Conservation (phyloP, 495 filamentous ascomycete species). For the Hypoxylon fragiforme region DNA sequence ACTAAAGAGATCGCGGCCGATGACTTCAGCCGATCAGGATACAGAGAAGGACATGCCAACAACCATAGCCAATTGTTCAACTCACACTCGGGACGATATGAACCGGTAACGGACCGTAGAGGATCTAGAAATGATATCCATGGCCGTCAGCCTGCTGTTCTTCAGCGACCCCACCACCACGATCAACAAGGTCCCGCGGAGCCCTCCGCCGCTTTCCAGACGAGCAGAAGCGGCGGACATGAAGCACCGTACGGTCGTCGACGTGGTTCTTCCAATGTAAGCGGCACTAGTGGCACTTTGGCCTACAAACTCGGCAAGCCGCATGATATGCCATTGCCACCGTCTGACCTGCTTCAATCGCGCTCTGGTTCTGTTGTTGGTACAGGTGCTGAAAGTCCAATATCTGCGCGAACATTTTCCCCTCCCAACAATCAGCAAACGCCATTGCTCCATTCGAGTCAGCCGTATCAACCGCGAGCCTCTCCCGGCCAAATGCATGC, state of each 20-base stretch:
- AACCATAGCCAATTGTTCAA: slow-evolving; percentile 83
- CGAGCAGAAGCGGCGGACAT: slow-evolving; percentile 67
- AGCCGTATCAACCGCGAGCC: slow-evolving; percentile 53
- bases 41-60: slow-evolving; percentile 65
- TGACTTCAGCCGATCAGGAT: slow-evolving; percentile 81
- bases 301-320: slow-evolving; percentile 50
- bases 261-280: slow-evolving; percentile 91
- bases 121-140: slow-evolving; percentile 68
- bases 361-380: slow-evolving; percentile 48
- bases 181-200: slow-evolving; percentile 77
- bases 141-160: slow-evolving; percentile 72
- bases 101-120: slow-evolving; percentile 81
- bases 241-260: slow-evolving; percentile 76
- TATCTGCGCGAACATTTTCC: slow-evolving; percentile 50
- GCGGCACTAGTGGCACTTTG: slow-evolving; percentile 80
- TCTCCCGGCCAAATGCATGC: slow-evolving; percentile 54
- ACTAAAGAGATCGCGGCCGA: slow-evolving; percentile 88
- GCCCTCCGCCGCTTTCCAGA: slow-evolving; percentile 90
- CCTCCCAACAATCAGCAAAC: slow-evolving; percentile 40
- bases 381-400: slow-evolving; percentile 51
- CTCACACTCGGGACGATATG: slow-evolving; percentile 90
- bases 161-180: slow-evolving; percentile 67
- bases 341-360: slow-evolving; percentile 48
- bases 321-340: slow-evolving; percentile 50
- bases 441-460: slow-evolving; percentile 40